These are phyloP conservation scores for Lasiodiplodia theobromae DNA, from an alignment of 2,329 filamentous ascomycete genomes.

Conservation along the genomic window DNA sequence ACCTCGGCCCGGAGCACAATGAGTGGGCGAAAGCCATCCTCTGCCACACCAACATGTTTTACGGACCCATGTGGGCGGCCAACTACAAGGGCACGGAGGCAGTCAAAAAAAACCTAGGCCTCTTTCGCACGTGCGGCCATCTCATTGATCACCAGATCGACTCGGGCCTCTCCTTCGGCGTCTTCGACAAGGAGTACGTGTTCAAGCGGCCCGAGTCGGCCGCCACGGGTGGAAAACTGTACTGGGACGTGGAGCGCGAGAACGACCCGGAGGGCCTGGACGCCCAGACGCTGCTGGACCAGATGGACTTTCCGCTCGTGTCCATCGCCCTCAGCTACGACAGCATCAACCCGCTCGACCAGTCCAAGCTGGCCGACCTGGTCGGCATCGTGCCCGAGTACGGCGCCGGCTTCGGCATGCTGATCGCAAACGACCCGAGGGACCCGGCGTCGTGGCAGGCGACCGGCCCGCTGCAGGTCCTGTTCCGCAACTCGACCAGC, in stretches of 20 bases:
- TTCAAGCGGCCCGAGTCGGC: conserved; percentile 44
- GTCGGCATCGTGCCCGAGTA: conserved; percentile 37
- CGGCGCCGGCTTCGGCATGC: conserved; percentile 35
- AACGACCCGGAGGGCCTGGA: conserved; percentile 19
- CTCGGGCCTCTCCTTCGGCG: conserved; percentile 46
- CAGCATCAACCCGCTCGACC: conserved; percentile 37
- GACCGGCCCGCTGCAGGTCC: conserved; percentile 39
- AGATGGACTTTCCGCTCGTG: conserved; percentile 51
- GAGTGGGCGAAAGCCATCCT: conserved; percentile 43
- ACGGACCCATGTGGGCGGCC: conserved; percentile 39
- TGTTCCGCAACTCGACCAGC: conserved; percentile 47
- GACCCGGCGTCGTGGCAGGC: conserved; percentile 41
- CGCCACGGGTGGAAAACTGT: conserved; percentile 37
- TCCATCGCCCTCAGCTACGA: conserved; percentile 49
- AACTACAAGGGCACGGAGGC: conserved; percentile 28
- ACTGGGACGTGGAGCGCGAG: conserved; percentile 39
- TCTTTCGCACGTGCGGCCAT: conserved; percentile 34
- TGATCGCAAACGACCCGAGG: conserved; percentile 36
- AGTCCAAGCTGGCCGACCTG: conserved; percentile 10
- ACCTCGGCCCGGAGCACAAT: conserved; percentile 38
- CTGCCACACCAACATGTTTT: conserved; percentile 42
- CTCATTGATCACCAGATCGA: conserved; percentile 45
- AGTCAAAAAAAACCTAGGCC: conserved; percentile 32
- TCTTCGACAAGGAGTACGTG: conserved; percentile 49
- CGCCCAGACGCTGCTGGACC: conserved; percentile 34